Base-by-base conservation (phyloP, 2,329 filamentous ascomycete genomes). In the Truncatella angustata region DNA sequence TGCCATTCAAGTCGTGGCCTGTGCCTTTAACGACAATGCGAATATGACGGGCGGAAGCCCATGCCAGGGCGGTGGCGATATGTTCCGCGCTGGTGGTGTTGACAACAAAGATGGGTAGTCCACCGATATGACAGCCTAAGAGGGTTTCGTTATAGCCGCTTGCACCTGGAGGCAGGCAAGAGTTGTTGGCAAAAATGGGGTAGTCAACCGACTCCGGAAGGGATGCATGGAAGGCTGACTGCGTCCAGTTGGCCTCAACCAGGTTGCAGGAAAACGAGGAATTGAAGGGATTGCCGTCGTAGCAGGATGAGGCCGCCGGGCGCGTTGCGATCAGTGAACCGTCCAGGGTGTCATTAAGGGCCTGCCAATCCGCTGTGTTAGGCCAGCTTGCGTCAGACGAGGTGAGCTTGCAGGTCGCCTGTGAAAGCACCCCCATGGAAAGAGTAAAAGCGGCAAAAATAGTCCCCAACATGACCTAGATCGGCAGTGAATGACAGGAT, bases 21-120 rank as follows among this genome's bases (percentile, higher is more conserved):
- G 77, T 79, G 51, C 77, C 78, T 48, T 71, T 69, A 28, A 80
- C 68, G 1, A 76, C 66, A 0, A 80, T 51, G 1, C 77, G 69
- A 30, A 80, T 70, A 46, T 76, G 73, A 24, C 73, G 57, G 4
- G 68, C 26, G 0, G 50, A 54, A 0, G 70, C 72, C 37, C 79
- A 79, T 1, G 54, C 45, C 1, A 70, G 44, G 0, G 57, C 57
- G 0, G 52, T 54, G 14, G 51, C 37, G 2, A 65, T 53, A 16
- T 62, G 58, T 28, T 36, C 18, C 2, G 54, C 55, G 2, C 48
- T 50, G 1, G 55, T 57, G 0, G 60, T 64, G 14, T 66, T 64
- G 18, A 40, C 37, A 4, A 40, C 37, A 23, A 40, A 40, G 9
- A 40, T 18, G 3, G 37, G 37, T 1, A 40, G 32, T 66, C 59